phyloP scores from a whole-genome alignment of 768 basidiomycete genomes.

The Neoboletus brunneissimus region DNA sequence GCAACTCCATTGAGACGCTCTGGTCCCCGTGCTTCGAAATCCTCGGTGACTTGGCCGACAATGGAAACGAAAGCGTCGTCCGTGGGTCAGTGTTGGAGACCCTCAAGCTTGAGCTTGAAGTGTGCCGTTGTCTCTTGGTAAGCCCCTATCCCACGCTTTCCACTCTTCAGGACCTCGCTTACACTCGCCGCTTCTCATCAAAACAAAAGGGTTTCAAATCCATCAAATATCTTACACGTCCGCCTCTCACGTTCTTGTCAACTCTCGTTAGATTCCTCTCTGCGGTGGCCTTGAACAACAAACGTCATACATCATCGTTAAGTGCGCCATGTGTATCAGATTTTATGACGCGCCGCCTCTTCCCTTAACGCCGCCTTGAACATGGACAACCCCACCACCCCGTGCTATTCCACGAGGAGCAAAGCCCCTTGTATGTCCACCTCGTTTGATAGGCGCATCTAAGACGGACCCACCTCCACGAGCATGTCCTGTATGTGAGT shows the following conservation, averaged over 20 bases:
- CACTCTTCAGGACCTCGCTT: too few relatives aligned
- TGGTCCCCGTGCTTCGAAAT: background rate
- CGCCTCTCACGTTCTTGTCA: background rate
- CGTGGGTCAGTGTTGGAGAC: background rate
- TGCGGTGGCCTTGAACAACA: background rate
- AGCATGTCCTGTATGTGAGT: slow-evolving; percentile 10
- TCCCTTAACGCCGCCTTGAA: slow-evolving; percentile 6
- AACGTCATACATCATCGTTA: background rate
- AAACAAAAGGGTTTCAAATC: background rate
- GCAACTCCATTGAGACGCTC: background rate
- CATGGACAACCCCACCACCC: slow-evolving; percentile 5
- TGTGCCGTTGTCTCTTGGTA: background rate
- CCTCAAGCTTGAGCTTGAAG: background rate
- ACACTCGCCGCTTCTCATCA: background rate
- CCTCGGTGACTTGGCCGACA: too few relatives aligned
- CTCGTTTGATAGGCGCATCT: background rate
- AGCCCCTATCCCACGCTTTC: background rate
- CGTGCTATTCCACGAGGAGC: slow-evolving; percentile 15
- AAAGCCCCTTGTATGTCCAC: slow-evolving; percentile 11
- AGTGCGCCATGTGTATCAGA: background rate
- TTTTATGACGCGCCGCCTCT: slow-evolving; percentile 14
- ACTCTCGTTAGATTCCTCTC: background rate
- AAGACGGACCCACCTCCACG: slow-evolving; percentile 6
- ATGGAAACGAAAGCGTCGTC: background rate
- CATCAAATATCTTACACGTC: background rate